Base-by-base conservation (phyloP, 2,329 filamentous ascomycete species). In the Verticillium nubilum region DNA sequence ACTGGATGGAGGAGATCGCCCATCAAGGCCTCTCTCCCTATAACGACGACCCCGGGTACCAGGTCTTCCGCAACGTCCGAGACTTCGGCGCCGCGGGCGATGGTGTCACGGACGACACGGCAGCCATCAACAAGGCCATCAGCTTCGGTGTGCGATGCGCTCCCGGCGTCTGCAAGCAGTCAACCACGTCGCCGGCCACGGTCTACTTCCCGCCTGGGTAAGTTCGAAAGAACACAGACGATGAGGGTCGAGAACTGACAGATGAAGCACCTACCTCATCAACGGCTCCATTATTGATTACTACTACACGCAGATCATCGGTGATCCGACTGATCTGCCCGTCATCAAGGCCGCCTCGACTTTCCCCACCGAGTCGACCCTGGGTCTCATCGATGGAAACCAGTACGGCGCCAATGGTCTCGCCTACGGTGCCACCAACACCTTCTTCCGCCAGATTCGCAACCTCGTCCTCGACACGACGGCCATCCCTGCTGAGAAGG, bases 271-370 rank as follows among this genome's bases (percentile, higher is more conserved):
- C 2, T 95, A 94, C 68, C 67, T 87, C 5, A 85, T 94, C 62
- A 88, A 84, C 56, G 80, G 78, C 63, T 88, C 90, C 5, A 86
- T 95, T 61, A 74, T 90, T 50, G 86, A 89, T 69, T 86, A 87
- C 73, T 95, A 93, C 76, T 91, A 92, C 70, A 92, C 90, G 1
- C 88, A 91, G 71, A 80, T 95, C 62, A 81, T 92, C 29, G 90
- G 90, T 47, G 88, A 93, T 71, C 84, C 88, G 10, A 79, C 77
- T 23, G 72, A 80, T 62, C 78, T 82, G 59, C 77, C 89, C 5
- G 77, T 80, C 3, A 77, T 88, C 58, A 81, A 82, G 65, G 84
- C 84, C 2, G 73, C 78, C 1, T 61, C 78, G 0, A 73, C 69
- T 37, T 88, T 88, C 65, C 65, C 67, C 9, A 65, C 67, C 10